A percentile compares a stretch with the other conserved stretches of the same genome.
Conservation (phyloP, 2,329 filamentous ascomycete genomes). For the Amphichorda felina region DNA sequence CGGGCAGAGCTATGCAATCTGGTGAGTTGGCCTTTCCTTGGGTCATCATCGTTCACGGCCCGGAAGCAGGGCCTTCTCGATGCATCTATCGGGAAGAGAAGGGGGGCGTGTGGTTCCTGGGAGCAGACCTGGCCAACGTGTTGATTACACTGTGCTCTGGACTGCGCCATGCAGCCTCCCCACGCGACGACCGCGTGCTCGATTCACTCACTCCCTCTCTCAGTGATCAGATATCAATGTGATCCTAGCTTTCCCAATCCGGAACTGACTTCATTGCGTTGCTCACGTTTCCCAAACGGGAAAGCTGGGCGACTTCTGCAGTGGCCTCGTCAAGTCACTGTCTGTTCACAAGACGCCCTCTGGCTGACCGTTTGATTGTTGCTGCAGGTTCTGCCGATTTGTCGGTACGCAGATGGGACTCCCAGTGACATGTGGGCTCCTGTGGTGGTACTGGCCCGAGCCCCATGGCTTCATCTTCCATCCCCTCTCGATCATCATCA, state of each 20-base stretch:
- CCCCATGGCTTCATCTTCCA: conserved; percentile 33
- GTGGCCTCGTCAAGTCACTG: too few relatives aligned
- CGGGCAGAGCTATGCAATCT: conserved; percentile 34
- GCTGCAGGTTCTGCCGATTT: conserved; percentile 27
- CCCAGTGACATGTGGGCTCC: conserved; percentile 21
- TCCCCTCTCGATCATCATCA: conserved; percentile 28
- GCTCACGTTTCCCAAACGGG: too few relatives aligned
- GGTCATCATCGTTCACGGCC: not conserved
- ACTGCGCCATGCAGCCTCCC: too few relatives aligned
- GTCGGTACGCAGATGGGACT: conserved; percentile 29
- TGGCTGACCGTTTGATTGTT: not conserved
- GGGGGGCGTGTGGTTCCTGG: not conserved
- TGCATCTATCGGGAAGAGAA: not conserved
- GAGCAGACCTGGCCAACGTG: not conserved
- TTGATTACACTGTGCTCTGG: not conserved
- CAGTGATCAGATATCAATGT: too few relatives aligned
- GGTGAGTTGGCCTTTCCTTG: conserved; percentile 21
- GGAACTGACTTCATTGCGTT: too few relatives aligned
- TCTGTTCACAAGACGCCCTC: too few relatives aligned
- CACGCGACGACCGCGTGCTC: too few relatives aligned
- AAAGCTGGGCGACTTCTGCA: too few relatives aligned
- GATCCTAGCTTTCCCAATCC: too few relatives aligned
- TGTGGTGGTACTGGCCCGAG: conserved; percentile 40
- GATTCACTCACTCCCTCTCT: too few relatives aligned
- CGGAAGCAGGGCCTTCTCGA: too few relatives aligned